Evolutionary conservation across 495 filamentous ascomycete genomes (phyloP).

Genomic region (Trichocladium antarcticum): DNA sequence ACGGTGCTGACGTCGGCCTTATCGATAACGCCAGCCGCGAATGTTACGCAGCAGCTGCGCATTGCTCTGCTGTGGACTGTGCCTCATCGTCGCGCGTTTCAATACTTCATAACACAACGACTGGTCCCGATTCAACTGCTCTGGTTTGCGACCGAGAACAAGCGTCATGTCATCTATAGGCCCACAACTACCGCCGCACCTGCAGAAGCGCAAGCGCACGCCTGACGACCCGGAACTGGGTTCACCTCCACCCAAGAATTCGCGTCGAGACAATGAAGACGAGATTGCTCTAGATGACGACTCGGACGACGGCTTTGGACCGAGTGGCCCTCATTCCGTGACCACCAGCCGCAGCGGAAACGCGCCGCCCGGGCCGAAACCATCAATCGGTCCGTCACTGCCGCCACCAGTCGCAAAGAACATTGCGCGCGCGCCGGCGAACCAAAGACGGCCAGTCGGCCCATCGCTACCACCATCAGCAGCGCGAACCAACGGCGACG

Average conservation of each 20-base stretch:
- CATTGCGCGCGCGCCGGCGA: constrained; percentile 3
- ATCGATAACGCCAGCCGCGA: neutral
- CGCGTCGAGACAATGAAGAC: constrained; percentile 26
- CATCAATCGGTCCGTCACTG: constrained; percentile 20
- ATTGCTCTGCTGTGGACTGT: too few relatives aligned
- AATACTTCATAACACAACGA: too few relatives aligned
- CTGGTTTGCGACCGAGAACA: neutral
- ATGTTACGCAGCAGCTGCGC: neutral
- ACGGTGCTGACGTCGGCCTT: neutral
- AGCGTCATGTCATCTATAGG: constrained; percentile 39
- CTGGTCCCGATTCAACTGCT: too few relatives aligned
- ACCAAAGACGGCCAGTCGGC: constrained; percentile 22
- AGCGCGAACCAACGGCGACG: constrained; percentile 19
- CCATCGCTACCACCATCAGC: constrained; percentile 24
- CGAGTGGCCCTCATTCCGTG: constrained; percentile 15
- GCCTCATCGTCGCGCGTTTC: too few relatives aligned
- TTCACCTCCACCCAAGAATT: constrained; percentile 31
- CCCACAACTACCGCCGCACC: constrained; percentile 41
- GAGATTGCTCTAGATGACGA: constrained; percentile 28
- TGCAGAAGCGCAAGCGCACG: constrained; percentile 43
- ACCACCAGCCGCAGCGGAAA: neutral
- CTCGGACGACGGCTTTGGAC: constrained; percentile 31
- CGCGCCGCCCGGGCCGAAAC: constrained; percentile 11
- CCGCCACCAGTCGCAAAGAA: constrained; percentile 10
- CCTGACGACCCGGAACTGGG: constrained; percentile 31